Conservation (phyloP, 2,329 filamentous ascomycete genomes). For the Bipolaris gigantea region DNA sequence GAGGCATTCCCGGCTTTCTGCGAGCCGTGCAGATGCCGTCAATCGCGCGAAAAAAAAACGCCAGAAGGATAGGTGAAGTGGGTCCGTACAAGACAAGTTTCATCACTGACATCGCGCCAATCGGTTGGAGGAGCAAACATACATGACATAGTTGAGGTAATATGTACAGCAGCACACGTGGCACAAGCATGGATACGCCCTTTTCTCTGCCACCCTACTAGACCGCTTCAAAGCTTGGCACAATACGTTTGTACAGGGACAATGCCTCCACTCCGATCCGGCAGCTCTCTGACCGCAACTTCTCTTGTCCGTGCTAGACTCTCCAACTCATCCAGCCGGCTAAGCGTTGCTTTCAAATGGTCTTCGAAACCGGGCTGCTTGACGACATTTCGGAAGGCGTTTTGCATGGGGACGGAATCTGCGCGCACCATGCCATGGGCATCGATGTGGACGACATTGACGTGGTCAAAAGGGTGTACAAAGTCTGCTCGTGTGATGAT, state of each 20-base stretch:
- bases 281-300: conserved; percentile 79
- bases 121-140: neutral
- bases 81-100: too few species aligned
- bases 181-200: neutral
- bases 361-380: conserved; percentile 74
- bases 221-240: conserved; percentile 23
- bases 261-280: conserved; percentile 32
- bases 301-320: conserved; percentile 88
- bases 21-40: neutral
- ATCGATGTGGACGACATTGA: conserved; percentile 94
- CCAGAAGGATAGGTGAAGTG: neutral
- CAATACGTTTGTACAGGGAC: conserved; percentile 37
- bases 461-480: conserved; percentile 83
- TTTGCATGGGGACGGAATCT: conserved; percentile 94
- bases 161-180: too few species aligned
- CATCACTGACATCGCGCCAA: too few species aligned
- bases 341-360: conserved; percentile 76
- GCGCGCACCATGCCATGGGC: conserved; percentile 83
- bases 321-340: conserved; percentile 87
- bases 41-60: neutral
- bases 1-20: neutral
- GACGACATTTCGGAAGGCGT: conserved; percentile 83
- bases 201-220: neutral
- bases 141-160: too few species aligned
- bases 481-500: conserved; percentile 96